Percentiles rank a stretch among this genome's conserved stretches.
phyloP scores from a whole-genome alignment of 2,329 filamentous ascomycete genomes.

The Chaetomium sp. region DNA sequence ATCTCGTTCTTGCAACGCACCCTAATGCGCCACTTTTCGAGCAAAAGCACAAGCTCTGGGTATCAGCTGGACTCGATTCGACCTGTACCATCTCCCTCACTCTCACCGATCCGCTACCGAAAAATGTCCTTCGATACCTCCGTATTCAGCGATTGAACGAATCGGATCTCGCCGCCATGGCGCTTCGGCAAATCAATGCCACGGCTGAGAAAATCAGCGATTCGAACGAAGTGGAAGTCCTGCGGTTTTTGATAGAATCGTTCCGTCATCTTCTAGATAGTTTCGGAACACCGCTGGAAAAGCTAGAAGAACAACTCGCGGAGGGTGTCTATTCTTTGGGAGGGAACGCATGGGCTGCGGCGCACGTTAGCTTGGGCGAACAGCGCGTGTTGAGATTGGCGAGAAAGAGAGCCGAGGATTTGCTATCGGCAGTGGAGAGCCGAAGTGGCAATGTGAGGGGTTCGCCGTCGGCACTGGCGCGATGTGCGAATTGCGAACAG shows the following conservation, averaged over 20 bases:
- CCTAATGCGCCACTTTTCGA: conserved; percentile 41
- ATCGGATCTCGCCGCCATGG: conserved; percentile 37
- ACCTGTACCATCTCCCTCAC: conserved; percentile 41
- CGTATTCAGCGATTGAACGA: conserved; percentile 41
- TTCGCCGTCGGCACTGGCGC: conserved; percentile 2
- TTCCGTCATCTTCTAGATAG: conserved; percentile 37
- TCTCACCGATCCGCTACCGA: conserved; percentile 40
- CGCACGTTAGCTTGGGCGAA: conserved; percentile 37
- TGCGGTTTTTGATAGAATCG: conserved; percentile 41
- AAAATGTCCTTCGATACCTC: conserved; percentile 41
- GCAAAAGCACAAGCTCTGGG: conserved; percentile 42
- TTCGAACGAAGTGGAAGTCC: conserved; percentile 40
- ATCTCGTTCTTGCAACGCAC: conserved; percentile 42
- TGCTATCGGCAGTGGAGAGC: conserved; percentile 33
- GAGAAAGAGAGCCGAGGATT: conserved; percentile 39
- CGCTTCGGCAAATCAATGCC: conserved; percentile 27
- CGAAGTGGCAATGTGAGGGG: conserved; percentile 18
- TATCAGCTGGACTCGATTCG: conserved; percentile 39
- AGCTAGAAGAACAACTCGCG: conserved; percentile 39
- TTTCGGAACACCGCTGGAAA: conserved; percentile 39
- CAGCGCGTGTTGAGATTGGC: conserved; percentile 41
- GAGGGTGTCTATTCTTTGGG: conserved; percentile 39
- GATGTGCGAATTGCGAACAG: conserved; percentile 37
- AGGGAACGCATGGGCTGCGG: conserved; percentile 43
- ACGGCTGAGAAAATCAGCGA: conserved; percentile 37